Evolutionary conservation across 148 eudicot genomes (phyloP).

Genomic region (Polygonum aviculare): DNA sequence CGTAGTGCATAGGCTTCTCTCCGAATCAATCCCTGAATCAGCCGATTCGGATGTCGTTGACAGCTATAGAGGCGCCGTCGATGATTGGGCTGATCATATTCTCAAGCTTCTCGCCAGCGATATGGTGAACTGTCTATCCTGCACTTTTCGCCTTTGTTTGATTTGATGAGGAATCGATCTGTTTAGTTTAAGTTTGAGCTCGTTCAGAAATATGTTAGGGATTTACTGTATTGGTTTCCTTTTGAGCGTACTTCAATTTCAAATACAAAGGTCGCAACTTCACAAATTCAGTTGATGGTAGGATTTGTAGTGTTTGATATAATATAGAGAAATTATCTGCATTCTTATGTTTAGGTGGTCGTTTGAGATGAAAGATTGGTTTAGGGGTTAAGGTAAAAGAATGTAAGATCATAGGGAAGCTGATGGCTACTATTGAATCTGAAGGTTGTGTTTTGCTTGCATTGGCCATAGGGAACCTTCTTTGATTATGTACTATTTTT

Average conservation of each 20-base stretch:
- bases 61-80: conserved; percentile 54
- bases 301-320: background rate
- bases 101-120: conserved; percentile 37
- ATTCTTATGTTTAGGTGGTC: background rate
- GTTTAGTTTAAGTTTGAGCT: background rate
- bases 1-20: conserved; percentile 46
- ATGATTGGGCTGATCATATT: conserved; percentile 61
- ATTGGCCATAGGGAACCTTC: background rate
- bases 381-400: background rate
- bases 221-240: background rate
- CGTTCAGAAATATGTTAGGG: background rate
- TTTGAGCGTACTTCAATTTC: background rate
- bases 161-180: background rate
- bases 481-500: conserved; percentile 7
- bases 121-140: conserved; percentile 32
- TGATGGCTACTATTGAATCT: background rate
- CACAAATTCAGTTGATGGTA: background rate
- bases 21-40: conserved; percentile 26
- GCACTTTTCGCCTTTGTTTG: background rate
- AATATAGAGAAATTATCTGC: background rate
- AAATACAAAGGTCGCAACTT: background rate
- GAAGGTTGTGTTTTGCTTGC: background rate
- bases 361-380: background rate
- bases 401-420: background rate
- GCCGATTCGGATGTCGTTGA: conserved; percentile 26